Evolutionary conservation across 208 protist species (phyloP), one percentile per base, ranked within the genome.

Genomic region (Giardia muris): DNA sequence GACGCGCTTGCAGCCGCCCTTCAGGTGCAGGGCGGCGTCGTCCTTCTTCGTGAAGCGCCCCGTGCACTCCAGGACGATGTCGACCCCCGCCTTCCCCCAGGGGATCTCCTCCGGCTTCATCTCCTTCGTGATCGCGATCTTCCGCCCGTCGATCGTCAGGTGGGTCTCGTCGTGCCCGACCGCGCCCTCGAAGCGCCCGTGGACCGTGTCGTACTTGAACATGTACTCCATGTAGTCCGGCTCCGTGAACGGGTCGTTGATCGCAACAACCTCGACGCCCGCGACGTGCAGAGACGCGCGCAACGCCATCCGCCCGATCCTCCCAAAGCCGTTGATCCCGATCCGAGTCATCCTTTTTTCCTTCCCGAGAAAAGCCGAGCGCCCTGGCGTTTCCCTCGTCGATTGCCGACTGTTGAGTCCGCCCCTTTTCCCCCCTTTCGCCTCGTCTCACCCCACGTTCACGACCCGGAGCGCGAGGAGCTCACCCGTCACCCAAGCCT

Each of bases 1-100:
- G 86, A 99, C 98, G 93, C 98, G 97, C 96, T 98, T 98, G 92
- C 97, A 98, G 57, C 97, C 97, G 76, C 96, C 94, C 67, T 97
- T 95, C 3, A 99, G 88, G 95, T 99, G 98, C 46, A 94, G 95
- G 92, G 95, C 92, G 45, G 97, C 97, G 46, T 95, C 96, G n/a
- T 96, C 96, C 43, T 96, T 95, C 47, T 94, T 95, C 2, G 96
- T 97, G 96, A 99, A 99, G 39, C 99, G 95, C 92, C 98, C 98
- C 46, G 98, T 99, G 0, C 97, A 98, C 95, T 99, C 98, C 93
- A 99, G 96, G 90, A 99, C 97, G 94, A 97, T 97, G 46, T 99
- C 96, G 89, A 97, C 98, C 67, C 44, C 43, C 45, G 87, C n/a
- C 57, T 76, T 76, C 19, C 57, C 57, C 87, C 87, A 90, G 1